These are phyloP conservation scores for Gossypium anomalum DNA, from an alignment of 345 rosid species.

Conservation along the genomic window DNA sequence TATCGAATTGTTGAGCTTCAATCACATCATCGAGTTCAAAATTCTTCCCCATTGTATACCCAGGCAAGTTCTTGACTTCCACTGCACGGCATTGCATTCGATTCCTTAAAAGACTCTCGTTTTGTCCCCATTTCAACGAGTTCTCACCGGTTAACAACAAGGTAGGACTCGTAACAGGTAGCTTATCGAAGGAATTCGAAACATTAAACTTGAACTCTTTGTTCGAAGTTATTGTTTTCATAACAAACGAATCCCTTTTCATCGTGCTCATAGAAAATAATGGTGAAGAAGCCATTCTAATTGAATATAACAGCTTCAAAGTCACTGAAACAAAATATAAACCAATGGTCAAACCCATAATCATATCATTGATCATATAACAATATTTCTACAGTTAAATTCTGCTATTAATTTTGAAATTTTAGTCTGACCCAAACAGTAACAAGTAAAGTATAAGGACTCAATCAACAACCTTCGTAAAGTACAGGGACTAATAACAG, in stretches of 20 bases:
- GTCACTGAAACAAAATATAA: slow-evolving; percentile 3
- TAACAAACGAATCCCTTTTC: slow-evolving; percentile 17
- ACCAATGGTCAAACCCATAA: not conserved
- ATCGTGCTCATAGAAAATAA: slow-evolving; percentile 24
- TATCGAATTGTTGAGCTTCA: slow-evolving; percentile 91
- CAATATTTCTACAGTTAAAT: not conserved
- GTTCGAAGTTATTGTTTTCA: slow-evolving; percentile 17
- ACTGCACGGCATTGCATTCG: slow-evolving; percentile 36
- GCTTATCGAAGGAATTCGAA: slow-evolving; percentile 14
- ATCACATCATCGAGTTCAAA: slow-evolving; percentile 81
- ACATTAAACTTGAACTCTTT: slow-evolving; percentile 20
- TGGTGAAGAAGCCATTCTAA: slow-evolving; percentile 33
- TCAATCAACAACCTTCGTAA: no score
- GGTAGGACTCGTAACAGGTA: slow-evolving; percentile 19
- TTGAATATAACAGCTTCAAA: not conserved
- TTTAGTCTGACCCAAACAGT: no score
- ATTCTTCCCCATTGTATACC: slow-evolving; percentile 37
- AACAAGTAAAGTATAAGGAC: no score
- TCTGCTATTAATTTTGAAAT: not conserved
- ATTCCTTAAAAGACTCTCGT: slow-evolving; percentile 15
- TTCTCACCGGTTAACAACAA: slow-evolving; percentile 21
- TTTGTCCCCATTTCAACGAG: slow-evolving; percentile 21
- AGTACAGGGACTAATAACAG: no score
- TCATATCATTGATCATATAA: not conserved
- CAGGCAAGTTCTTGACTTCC: slow-evolving; percentile 25